Conservation (phyloP, 257 asterid species). For the Lavandula angustifolia region DNA sequence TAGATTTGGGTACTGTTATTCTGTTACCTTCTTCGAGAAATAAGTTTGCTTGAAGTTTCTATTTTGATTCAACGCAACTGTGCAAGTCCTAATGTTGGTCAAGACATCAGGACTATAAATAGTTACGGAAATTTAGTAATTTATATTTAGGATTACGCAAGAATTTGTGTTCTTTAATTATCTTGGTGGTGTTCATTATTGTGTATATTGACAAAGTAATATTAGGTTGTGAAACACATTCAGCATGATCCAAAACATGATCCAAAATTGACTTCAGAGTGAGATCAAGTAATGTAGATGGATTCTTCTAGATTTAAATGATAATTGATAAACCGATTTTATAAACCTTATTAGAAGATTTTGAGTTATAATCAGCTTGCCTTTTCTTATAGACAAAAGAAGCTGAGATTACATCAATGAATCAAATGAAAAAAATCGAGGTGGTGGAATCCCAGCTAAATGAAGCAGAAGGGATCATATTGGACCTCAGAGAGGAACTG, state of each 20-base stretch:
- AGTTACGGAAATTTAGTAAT: not conserved
- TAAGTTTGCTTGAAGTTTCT: not conserved
- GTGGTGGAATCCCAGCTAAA: conserved; percentile 77
- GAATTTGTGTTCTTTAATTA: not conserved
- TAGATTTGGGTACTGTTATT: not conserved
- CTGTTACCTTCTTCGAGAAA: not conserved
- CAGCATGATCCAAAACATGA: not conserved
- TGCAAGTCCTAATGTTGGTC: not conserved
- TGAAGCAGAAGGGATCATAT: conserved; percentile 77
- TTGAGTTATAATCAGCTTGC: conserved; percentile 2
- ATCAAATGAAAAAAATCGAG: conserved; percentile 45
- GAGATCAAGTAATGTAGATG: not conserved
- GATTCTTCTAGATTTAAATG: conserved; percentile 8
- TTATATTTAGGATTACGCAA: not conserved
- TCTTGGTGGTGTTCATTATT: not conserved
- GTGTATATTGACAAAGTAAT: not conserved
- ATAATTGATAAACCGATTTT: not conserved
- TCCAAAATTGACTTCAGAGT: conserved; percentile 8
- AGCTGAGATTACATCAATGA: conserved; percentile 43
- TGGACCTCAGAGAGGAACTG: conserved; percentile 71
- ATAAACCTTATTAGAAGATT: conserved; percentile 1
- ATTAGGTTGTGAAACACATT: conserved; percentile 13
- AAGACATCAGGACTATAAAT: not conserved
- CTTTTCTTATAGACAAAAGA: conserved; percentile 48
- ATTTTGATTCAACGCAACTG: not conserved